Evolutionary conservation across 2,329 filamentous ascomycete genomes (phyloP).

Genomic region (Xylaria sp.): DNA sequence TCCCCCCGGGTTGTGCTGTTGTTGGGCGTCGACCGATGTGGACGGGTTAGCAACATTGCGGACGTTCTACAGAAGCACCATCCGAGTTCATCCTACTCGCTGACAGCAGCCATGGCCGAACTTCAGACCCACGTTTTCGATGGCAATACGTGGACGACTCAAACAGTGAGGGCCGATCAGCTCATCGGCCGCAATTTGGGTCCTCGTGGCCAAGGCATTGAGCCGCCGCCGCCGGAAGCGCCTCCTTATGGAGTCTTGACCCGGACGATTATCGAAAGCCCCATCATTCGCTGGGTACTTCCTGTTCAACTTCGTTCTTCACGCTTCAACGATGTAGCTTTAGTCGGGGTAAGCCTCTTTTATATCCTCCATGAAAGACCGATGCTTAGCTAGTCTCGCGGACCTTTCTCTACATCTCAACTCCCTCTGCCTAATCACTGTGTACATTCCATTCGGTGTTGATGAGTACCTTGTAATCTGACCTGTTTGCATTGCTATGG

Average conservation of each 20-base stretch:
- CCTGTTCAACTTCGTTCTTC: constrained; percentile 70
- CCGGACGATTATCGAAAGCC: constrained; percentile 70
- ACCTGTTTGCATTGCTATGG: neutral
- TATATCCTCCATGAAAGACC: neutral
- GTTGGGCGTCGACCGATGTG: neutral
- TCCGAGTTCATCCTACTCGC: neutral
- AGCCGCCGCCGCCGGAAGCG: constrained; percentile 31
- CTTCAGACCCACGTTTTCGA: constrained; percentile 52
- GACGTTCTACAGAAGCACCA: neutral
- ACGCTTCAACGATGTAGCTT: constrained; percentile 73
- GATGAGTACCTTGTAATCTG: neutral
- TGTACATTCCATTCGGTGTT: too few species aligned
- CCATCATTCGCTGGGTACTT: constrained; percentile 69
- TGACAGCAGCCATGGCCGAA: constrained; percentile 34
- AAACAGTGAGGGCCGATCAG: constrained; percentile 41
- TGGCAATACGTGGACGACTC: constrained; percentile 53
- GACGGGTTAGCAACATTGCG: neutral
- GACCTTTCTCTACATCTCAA: neutral
- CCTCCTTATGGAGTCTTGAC: constrained; percentile 69
- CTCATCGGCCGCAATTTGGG: constrained; percentile 30
- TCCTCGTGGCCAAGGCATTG: constrained; percentile 32
- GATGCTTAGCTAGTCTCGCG: neutral
- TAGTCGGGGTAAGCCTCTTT: constrained; percentile 60
- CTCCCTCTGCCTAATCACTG: neutral
- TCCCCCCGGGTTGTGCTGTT: neutral